These are phyloP conservation scores for Starmera dryadoides DNA, from an alignment of 805 yeast genomes.

Conservation along the genomic window DNA sequence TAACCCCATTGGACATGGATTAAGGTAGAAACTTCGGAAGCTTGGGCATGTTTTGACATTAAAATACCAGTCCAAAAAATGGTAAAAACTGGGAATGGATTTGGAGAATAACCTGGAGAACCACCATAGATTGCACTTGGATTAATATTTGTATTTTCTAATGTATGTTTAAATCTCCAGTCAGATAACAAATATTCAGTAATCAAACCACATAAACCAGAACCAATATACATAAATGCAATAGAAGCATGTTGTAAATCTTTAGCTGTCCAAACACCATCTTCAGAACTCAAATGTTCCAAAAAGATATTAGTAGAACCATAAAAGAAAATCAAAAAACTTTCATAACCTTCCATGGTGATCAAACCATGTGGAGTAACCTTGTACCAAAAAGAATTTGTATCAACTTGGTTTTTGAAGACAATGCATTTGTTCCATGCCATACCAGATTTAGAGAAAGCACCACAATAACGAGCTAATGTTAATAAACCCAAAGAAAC, in stretches of 20 bases:
- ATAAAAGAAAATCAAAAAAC: constrained; percentile 73
- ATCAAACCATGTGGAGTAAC: constrained; percentile 37
- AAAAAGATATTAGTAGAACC: constrained; percentile 86
- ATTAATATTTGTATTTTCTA: constrained; percentile 21
- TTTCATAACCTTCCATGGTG: constrained; percentile 83
- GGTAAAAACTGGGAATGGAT: constrained; percentile 90
- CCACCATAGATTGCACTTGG: constrained; percentile 26
- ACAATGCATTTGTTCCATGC: constrained; percentile 70
- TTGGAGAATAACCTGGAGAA: constrained; percentile 78
- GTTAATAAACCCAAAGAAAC: constrained; percentile 67
- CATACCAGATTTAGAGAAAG: constrained; percentile 69
- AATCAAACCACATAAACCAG: constrained; percentile 86
- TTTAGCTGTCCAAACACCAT: constrained; percentile 83
- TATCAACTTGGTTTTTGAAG: constrained; percentile 18
- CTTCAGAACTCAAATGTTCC: constrained; percentile 73
- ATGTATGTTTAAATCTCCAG: constrained; percentile 49
- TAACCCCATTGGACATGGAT: constrained; percentile 94
- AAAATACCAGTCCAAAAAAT: constrained; percentile 94
- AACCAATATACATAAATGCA: constrained; percentile 87
- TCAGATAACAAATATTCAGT: constrained; percentile 58
- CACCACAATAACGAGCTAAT: constrained; percentile 85
- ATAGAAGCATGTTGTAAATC: constrained; percentile 87
- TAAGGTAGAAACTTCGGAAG: constrained; percentile 65
- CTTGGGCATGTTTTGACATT: constrained; percentile 93
- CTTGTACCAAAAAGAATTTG: constrained; percentile 20